These are phyloP conservation scores for Fusarium sambucinum DNA, from an alignment of 2,329 filamentous ascomycete genomes.

Conservation along the genomic window DNA sequence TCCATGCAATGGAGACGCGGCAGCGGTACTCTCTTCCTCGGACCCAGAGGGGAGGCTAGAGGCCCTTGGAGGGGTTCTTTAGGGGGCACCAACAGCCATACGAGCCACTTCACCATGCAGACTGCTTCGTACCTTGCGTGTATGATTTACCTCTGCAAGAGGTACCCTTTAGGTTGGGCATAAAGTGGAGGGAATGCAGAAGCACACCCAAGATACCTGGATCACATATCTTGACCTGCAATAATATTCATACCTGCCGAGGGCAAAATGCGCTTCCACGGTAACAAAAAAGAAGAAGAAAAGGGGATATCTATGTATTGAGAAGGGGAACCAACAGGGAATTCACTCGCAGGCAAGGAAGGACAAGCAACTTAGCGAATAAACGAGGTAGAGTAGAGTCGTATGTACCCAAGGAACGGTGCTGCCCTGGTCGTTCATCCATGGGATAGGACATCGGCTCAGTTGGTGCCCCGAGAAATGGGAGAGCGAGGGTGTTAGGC, in stretches of 20 bases:
- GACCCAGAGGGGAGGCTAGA: slow-evolving; percentile 33
- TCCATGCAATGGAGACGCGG: slow-evolving; percentile 40
- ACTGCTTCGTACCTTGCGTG: slow-evolving; percentile 33
- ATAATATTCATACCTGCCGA: slow-evolving; percentile 13
- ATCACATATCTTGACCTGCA: slow-evolving; percentile 3
- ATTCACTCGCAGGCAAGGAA: slow-evolving; percentile 7
- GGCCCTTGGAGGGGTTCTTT: slow-evolving; percentile 30
- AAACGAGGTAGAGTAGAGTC: slow-evolving; percentile 24
- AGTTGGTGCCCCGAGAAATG: slow-evolving; percentile 39
- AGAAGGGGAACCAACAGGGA: slow-evolving; percentile 10
- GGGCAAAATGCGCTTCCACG: background rate
- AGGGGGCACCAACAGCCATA: slow-evolving; percentile 28
- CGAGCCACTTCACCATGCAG: slow-evolving; percentile 37
- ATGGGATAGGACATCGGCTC: slow-evolving; percentile 36
- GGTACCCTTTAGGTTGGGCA: slow-evolving; percentile 36
- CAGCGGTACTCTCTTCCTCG: slow-evolving; percentile 39
- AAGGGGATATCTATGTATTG: slow-evolving; percentile 21
- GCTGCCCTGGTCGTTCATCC: slow-evolving; percentile 28
- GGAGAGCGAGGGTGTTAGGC: slow-evolving; percentile 38
- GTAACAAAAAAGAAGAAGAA: background rate
- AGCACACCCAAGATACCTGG: slow-evolving; percentile 28
- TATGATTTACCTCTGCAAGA: slow-evolving; percentile 31
- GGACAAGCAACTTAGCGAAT: slow-evolving; percentile 16
- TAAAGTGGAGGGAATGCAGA: slow-evolving; percentile 37
- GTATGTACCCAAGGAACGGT: slow-evolving; percentile 23